phyloP scores from a whole-genome alignment of 129 eudicot genomes.

The Artemisia tridentata region DNA sequence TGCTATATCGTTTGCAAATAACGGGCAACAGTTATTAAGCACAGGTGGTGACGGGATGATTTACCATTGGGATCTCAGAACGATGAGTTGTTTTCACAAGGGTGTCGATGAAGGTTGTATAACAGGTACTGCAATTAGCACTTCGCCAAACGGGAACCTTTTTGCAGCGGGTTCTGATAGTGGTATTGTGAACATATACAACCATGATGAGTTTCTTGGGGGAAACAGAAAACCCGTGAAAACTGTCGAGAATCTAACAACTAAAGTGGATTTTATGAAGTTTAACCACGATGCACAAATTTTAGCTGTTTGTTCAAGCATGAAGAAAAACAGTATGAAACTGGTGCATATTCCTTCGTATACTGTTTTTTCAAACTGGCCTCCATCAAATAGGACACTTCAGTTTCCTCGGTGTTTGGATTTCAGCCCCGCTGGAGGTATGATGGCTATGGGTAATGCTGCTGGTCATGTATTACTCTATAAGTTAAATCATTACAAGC shows the following conservation, averaged over 20 bases:
- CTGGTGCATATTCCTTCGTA: conserved; percentile 81
- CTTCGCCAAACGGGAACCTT: conserved; percentile 57
- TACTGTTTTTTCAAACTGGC: conserved; percentile 95
- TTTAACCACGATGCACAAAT: conserved; percentile 74
- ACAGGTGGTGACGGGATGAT: conserved; percentile 94
- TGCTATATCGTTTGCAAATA: conserved; percentile 55
- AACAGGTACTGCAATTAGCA: conserved; percentile 60
- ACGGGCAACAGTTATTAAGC: conserved; percentile 62
- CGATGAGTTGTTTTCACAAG: conserved; percentile 72
- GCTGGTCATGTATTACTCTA: conserved; percentile 74
- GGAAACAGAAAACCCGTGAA: conserved; percentile 86
- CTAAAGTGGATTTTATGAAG: conserved; percentile 72
- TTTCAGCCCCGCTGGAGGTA: conserved; percentile 90
- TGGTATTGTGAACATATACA: conserved; percentile 87
- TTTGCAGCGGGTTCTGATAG: conserved; percentile 93
- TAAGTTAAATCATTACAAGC: conserved; percentile 86
- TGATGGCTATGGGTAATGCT: conserved; percentile 90
- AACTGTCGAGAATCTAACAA: conserved; percentile 62
- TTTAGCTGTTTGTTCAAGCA: conserved; percentile 77
- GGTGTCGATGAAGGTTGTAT: conserved; percentile 89
- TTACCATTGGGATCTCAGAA: conserved; percentile 92
- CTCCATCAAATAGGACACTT: conserved; percentile 49
- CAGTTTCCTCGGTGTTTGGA: conserved; percentile 69
- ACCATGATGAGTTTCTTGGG: conserved; percentile 73
- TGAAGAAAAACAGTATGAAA: conserved; percentile 75